Evolutionary conservation across 1,284 basidiomycete genomes (phyloP), one percentile per base, ranked within the genome.

Genomic region (Fomitopsis schrenkii): DNA sequence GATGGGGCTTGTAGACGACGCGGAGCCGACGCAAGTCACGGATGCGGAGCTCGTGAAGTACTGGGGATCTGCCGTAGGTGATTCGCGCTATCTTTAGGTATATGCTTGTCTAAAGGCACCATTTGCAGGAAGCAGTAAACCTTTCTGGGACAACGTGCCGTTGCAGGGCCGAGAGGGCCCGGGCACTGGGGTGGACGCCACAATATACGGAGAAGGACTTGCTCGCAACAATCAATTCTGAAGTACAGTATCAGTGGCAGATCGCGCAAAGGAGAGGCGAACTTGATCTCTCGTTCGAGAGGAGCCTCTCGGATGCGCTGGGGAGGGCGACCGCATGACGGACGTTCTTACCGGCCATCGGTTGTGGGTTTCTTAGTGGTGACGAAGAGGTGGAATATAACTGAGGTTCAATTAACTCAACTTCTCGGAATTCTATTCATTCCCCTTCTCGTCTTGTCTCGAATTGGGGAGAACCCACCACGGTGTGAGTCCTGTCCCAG

Each of bases 121-220:
- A 22, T 33, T 8, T 8, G 17, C n/a, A 38, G 52, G 2, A n/a
- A 17, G 35, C 35, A 30, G 52, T 35, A 4, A 54, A 15, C 3
- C 38, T 7, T 15, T 3, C 8, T 22, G 80, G 80, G 5, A 68
- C 73, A 5, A 83, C 82, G 67, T 76, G 76, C 22, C 73, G 80
- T 22, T 76, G 73, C 45, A 70, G 74, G 5, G 78, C 75, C 1
- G 76, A 76, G 38, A 72, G 76, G 53, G 73, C 75, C 15, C 73
- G 76, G 55, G 68, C 72, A n/a, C 70, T 82, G 38, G 80, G 80
- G 2, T 79, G 76, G 77, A 71, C 68, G 55, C 71, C 76, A 17
- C 67, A 66, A 57, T 67, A 76, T 50, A 71, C 63, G 22, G 74
- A 64, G 6, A 60, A 65, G 44, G 76, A 77, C 58, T 70, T 78